Conservation (phyloP, 768 basidiomycete species). For the Psilocybe cubensis region DNA sequence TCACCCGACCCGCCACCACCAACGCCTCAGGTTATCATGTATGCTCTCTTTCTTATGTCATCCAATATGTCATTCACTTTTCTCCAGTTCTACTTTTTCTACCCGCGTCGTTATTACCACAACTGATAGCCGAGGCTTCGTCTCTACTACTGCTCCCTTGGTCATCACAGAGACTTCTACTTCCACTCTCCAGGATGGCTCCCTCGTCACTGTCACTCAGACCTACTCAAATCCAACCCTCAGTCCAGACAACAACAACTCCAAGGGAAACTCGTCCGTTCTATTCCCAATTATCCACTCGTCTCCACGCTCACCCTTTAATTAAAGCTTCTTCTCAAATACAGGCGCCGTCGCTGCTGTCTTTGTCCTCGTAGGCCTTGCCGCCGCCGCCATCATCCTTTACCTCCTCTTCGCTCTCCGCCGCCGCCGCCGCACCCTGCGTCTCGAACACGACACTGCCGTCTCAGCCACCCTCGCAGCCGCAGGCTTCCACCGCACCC, state of each 20-base stretch:
- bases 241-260: slow-evolving; percentile 45
- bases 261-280: slow-evolving; percentile 55
- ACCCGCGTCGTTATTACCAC: slow-evolving; percentile 60
- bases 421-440: slow-evolving; percentile 60
- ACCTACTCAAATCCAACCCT: slow-evolving; percentile 75
- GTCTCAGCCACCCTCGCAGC: slow-evolving; percentile 76
- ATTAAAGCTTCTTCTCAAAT: slow-evolving; percentile 78
- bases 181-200: slow-evolving; percentile 57
- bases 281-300: not conserved
- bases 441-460: slow-evolving; percentile 69
- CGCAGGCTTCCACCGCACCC: slow-evolving; percentile 68
- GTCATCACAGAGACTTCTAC: slow-evolving; percentile 60
- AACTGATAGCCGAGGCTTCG: slow-evolving; percentile 58
- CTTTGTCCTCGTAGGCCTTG: slow-evolving; percentile 88
- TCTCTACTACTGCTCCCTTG: slow-evolving; percentile 54
- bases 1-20: slow-evolving; percentile 14
- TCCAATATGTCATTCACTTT: slow-evolving; percentile 25
- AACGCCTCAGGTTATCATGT: slow-evolving; percentile 1
- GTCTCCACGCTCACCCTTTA: not conserved
- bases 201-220: slow-evolving; percentile 60
- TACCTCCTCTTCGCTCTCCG: slow-evolving; percentile 75
- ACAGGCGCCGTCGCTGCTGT: slow-evolving; percentile 92
- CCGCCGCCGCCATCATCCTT: slow-evolving; percentile 66
- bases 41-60: slow-evolving; percentile 8
- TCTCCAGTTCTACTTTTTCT: slow-evolving; percentile 53